Base-by-base conservation (phyloP, 192 early-diverging fungal species). In the Spinellus fusiger region DNA sequence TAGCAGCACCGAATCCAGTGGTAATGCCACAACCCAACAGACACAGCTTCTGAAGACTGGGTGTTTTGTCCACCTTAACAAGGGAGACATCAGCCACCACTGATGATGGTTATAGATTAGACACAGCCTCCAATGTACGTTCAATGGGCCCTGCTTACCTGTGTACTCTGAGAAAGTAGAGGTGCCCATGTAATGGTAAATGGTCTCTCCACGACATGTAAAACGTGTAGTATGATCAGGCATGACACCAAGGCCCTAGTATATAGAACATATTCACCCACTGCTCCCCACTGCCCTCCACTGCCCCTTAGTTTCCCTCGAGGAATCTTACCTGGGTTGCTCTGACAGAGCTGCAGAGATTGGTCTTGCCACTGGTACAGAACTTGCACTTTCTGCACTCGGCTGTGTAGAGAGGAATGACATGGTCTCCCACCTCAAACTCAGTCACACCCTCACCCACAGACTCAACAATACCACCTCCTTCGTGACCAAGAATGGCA, bases 81-180 rank as follows among this genome's bases (percentile, higher is more conserved):
- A 94, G 74, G 4, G 93, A 93, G 56, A 98, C 92, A 69, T 94
- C 96, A 52, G 80, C 75, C 26, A 85, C 88, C 16, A 98, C 95
- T 72, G 10, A 12, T 44, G 13, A n/a, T 12, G 2, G 10, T 44
- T 44, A 18, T 3, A n/a, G 15, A 44, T n/a, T 44, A n/a, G 40
- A 37, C 7, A n/a, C 8, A n/a, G 26, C 12, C 13, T 51, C 16
- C 22, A 22, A 27, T 16, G 20, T 49, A 29, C 47, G 16, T 56
- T 22, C 22, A 26, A 12, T 33, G 10, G 12, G 31, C 20, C 0
- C 5, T 40, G 4, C 48, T 70, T 57, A 82, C 81, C 80, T 26
- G 93, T 93, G 84, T 98, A 98, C 75, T 98, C 91, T 62, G 85
- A 86, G 69, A 98, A 98, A 2, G 95, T 98, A 15, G 92, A 94